Base-by-base conservation (phyloP, 257 asterid genomes). In the Solanum okadae region DNA sequence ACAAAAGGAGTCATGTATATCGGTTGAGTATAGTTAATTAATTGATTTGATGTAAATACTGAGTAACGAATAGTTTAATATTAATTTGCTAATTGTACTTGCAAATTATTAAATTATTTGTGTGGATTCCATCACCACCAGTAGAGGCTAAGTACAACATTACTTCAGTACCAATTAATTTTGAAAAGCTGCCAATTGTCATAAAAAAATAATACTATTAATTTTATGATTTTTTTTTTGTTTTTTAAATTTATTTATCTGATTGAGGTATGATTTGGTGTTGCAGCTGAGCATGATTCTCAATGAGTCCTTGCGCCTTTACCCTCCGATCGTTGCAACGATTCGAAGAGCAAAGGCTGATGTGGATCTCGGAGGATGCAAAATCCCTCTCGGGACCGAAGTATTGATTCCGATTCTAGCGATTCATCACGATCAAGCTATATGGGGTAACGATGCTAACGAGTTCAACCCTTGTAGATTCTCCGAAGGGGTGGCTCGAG, bases 241-340 rank as follows among this genome's bases (percentile, higher is more conserved):
- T 42, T 42, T 42, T 10, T 42, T 42, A 42, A 42, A 3, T 35
- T 25, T 35, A 10, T 25, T 13, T 73, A 10, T 9, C 8, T 4
- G 3, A 34, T 44, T 52, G 22, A 25, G 73, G n/a, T 79, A 18
- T 76, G 73, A 34, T 68, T 15, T 18, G 56, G 4, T 84, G 86
- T 35, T 79, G 83, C 91, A 92, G 94, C 56, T 92, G 86, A 87
- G 88, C 90, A 92, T 91, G 94, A 92, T 92, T 1, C 88, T 92
- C 20, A 92, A 91, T 16, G 94, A 92, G 87, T 88, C 91, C 35
- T 78, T 91, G 14, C 90, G 94, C 6, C 86, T 92, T 5, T 92
- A 92, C 89, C 94, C 94, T 11, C 94, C 94, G 25, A 91, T 92
- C 4, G 94, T 92, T 0, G 94, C 94, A 0, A 88, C 92, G 8